Evolutionary conservation across 1,284 basidiomycete species (phyloP), one percentile per base, ranked within the genome.

Genomic region (Testicularia cyperi): DNA sequence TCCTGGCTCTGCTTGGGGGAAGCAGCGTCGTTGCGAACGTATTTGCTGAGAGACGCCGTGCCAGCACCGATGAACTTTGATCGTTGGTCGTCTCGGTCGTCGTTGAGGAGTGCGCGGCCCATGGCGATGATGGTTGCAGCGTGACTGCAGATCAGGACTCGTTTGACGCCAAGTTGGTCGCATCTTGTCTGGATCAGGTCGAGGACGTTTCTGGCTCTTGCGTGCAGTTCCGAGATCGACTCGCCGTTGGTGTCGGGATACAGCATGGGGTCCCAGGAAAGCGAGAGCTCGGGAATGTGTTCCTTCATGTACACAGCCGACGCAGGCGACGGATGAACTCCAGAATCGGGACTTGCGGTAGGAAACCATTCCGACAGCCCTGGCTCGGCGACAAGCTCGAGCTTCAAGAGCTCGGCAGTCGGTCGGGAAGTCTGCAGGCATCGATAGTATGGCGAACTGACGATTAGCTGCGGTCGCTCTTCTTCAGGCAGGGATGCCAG

Each of bases 301-400:
- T n/a, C 86, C 86, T 70, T 88, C 86, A 27, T 90, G 79, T 37
- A 86, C 84, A 32, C 45, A 2, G 55, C 58, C 0, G 49, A 7
- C 2, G 68, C 65, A 0, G 69, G 63, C 9, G 45, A 49, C 1
- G 65, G 65, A 38, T 69, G 62, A 3, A 49, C 16, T 2, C 72
- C 71, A 6, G 86, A 85, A 8, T 82, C 82, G 0, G 83, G 26
- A 2, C 82, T 6, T 74, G 77, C 87, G 21, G 86, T 87, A 2
- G 86, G 87, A 75, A 87, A 91, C 88, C 88, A 91, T 76, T 91
- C 90, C 5, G 84, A 82, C 9, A 91, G 72, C 8, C 88, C 88
- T 58, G 90, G 88, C 84, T 81, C 80, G 4, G 87, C 82, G 51
- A 83, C 85, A 35, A 92, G 82, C 1, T 88, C 86, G 3, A 89